A percentile compares a stretch with the other conserved stretches of the same genome.
Evolutionary conservation across 192 early-diverging fungal species (phyloP).

Genomic region (Dimargaris xerosporica): DNA sequence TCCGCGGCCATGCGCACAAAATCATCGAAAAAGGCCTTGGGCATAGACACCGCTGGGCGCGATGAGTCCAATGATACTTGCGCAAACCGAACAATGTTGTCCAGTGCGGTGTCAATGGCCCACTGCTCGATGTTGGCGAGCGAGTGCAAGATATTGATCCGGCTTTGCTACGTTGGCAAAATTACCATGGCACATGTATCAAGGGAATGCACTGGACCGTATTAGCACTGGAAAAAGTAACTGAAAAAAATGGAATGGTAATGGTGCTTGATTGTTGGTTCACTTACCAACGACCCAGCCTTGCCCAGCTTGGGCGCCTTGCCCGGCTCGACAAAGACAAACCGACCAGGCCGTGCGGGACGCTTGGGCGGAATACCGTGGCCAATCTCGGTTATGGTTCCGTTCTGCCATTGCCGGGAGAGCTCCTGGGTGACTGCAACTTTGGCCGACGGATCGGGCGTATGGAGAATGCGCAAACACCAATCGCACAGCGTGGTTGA

Average conservation of each 20-base stretch:
- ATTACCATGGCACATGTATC: constrained; percentile 10
- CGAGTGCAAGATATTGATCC: constrained; percentile 43
- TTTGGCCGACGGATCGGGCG: constrained; percentile 35
- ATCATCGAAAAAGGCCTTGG: constrained; percentile 29
- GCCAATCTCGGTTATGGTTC: constrained; percentile 18
- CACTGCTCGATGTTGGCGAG: constrained; percentile 52
- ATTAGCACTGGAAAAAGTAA: background rate
- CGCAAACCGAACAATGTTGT: constrained; percentile 42
- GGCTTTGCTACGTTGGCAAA: constrained; percentile 13
- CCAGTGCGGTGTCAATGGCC: constrained; percentile 52
- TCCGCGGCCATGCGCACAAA: constrained; percentile 46
- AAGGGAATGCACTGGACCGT: background rate
- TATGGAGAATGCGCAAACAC: constrained; percentile 35
- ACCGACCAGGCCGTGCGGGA: constrained; percentile 26
- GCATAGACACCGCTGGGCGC: constrained; percentile 18
- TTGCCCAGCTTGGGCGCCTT: constrained; percentile 30
- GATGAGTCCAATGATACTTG: background rate
- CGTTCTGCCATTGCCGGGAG: constrained; percentile 15
- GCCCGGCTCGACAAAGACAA: constrained; percentile 27
- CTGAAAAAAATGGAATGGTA: constrained; percentile 7
- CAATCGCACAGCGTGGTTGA: constrained; percentile 23
- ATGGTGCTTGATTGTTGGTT: background rate
- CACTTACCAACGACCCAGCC: constrained; percentile 22
- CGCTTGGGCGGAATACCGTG: constrained; percentile 29
- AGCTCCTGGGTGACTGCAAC: constrained; percentile 19